phyloP scores from a whole-genome alignment of 306 rosid species.

The Cicer arietinum region DNA sequence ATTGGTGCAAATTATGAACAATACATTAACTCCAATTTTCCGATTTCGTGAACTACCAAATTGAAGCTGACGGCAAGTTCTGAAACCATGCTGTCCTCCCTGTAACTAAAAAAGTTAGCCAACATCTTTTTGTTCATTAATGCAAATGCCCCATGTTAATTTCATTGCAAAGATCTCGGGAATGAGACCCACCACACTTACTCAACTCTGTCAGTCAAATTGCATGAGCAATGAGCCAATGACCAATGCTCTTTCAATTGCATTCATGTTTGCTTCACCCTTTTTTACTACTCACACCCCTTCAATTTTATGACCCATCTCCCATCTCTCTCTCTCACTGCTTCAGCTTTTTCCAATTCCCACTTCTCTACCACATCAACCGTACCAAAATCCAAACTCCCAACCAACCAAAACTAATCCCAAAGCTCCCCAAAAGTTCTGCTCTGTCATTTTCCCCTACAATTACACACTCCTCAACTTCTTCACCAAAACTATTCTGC shows the following conservation, averaged over 20 bases:
- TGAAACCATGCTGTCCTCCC: not conserved
- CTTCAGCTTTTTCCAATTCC: not conserved
- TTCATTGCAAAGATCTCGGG: constrained; percentile 31
- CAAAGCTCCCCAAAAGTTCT: constrained; percentile 15
- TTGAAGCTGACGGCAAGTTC: not conserved
- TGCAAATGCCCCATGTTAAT: constrained; percentile 40
- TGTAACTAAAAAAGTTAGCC: not conserved
- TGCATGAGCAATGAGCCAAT: constrained; percentile 36
- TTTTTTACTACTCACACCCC: not conserved
- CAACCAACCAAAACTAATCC: not conserved
- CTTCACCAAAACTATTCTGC: constrained; percentile 8
- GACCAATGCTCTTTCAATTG: not conserved
- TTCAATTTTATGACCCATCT: not conserved
- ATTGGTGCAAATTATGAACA: not conserved
- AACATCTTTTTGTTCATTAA: constrained; percentile 40
- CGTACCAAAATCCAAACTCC: no score
- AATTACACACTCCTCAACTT: not conserved
- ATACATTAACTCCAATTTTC: not conserved
- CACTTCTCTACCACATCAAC: not conserved
- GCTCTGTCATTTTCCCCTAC: constrained; percentile 24
- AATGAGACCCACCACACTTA: constrained; percentile 43
- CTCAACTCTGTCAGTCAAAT: constrained; percentile 31
- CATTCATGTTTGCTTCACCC: constrained; percentile 1
- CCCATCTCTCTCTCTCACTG: not conserved
- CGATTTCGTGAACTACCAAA: not conserved